Conservation (phyloP, 805 yeast genomes). For the Saturnispora sekii region DNA sequence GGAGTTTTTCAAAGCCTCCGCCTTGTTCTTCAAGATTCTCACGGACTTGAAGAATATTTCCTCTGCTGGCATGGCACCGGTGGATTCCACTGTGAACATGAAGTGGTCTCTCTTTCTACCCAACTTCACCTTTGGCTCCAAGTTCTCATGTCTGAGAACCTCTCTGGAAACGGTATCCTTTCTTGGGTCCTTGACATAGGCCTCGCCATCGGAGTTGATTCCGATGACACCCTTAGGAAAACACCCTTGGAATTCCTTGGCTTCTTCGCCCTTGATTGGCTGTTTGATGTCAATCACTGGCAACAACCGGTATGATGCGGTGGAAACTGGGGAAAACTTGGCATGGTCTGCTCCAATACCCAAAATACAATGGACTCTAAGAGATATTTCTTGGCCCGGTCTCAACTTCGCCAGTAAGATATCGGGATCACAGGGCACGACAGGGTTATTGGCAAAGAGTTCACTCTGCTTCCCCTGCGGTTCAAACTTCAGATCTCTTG, state of each 20-base stretch:
- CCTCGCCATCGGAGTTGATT: conserved; percentile 55
- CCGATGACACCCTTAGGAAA: conserved; percentile 92
- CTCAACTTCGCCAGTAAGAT: conserved; percentile 85
- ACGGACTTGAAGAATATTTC: conserved; percentile 91
- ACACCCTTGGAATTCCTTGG: conserved; percentile 73
- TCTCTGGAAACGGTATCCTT: conserved; percentile 96
- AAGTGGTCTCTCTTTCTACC: conserved; percentile 91
- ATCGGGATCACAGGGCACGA: conserved; percentile 77
- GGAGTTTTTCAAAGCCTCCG: conserved; percentile 66
- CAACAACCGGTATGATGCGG: conserved; percentile 89
- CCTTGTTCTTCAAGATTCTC: conserved; percentile 76
- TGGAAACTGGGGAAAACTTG: conserved; percentile 92
- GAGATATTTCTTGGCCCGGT: conserved; percentile 92
- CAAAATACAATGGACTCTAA: conserved; percentile 81
- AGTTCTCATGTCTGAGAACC: conserved; percentile 88
- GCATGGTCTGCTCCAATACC: conserved; percentile 93
- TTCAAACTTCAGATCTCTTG: conserved; percentile 79
- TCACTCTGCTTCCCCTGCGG: conserved; percentile 86
- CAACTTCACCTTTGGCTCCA: conserved; percentile 76
- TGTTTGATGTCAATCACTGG: conserved; percentile 73
- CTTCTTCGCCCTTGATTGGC: conserved; percentile 70
- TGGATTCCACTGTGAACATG: conserved; percentile 86
- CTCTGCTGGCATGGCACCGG: conserved; percentile 96
- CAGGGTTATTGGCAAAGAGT: conserved; percentile 54
- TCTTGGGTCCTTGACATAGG: conserved; percentile 80